Percentiles rank a stretch among this genome's conserved stretches.
These are phyloP conservation scores for Heracleum sosnowskyi DNA, from an alignment of 129 eudicot species.

Conservation along the genomic window DNA sequence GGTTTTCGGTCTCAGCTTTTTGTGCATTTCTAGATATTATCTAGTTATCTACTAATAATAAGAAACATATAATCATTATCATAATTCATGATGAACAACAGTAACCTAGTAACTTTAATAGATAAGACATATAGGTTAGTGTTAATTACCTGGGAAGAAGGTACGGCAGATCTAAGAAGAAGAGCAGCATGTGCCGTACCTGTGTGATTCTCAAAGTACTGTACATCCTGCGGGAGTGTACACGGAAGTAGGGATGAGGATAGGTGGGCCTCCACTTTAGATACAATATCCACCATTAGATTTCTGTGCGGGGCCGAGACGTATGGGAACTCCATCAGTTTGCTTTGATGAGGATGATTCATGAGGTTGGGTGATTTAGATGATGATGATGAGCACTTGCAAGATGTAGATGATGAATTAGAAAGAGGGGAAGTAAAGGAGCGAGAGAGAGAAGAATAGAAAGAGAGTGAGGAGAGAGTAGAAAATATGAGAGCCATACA, in stretches of 20 bases:
- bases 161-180: constrained; percentile 57
- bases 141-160: constrained; percentile 65
- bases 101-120: too few relatives aligned
- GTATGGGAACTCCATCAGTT: constrained; percentile 56
- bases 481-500: not conserved
- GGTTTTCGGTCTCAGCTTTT: too few relatives aligned
- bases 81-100: too few relatives aligned
- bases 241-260: constrained; percentile 44
- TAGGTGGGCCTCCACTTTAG: constrained; percentile 53
- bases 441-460: not conserved
- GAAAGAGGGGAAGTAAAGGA: not conserved
- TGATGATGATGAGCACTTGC: constrained; percentile 18
- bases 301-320: constrained; percentile 41
- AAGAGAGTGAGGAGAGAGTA: not conserved
- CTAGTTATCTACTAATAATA: too few relatives aligned
- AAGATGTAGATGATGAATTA: not conserved
- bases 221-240: constrained; percentile 65
- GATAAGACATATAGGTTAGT: too few relatives aligned
- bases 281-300: constrained; percentile 64
- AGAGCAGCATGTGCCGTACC: constrained; percentile 56
- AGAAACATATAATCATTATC: too few relatives aligned
- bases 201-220: constrained; percentile 36
- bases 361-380: constrained; percentile 7
- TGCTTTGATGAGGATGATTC: constrained; percentile 19
- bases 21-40: too few relatives aligned